Percentiles rank a stretch among this genome's conserved stretches.
These are phyloP conservation scores for Cladosporium sp. DNA, from an alignment of 2,329 filamentous ascomycete genomes.

Conservation along the genomic window DNA sequence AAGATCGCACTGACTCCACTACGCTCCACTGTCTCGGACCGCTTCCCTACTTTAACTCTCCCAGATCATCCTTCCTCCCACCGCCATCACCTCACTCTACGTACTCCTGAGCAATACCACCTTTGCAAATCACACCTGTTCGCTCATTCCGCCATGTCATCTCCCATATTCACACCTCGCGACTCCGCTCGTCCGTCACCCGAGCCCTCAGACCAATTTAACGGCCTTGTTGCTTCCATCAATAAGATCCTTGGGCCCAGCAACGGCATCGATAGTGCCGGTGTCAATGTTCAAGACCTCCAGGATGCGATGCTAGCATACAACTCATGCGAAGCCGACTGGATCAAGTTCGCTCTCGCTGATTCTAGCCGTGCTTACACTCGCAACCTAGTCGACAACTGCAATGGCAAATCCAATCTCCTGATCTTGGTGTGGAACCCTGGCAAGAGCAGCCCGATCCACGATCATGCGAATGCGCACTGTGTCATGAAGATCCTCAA, in stretches of 20 bases:
- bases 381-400: conserved; percentile 82
- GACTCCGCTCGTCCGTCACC: conserved; percentile 10
- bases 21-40: conserved; percentile 5
- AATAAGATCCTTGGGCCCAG: conserved; percentile 72
- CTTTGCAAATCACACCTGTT: neutral
- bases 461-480: conserved; percentile 75
- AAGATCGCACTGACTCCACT: neutral
- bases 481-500: conserved; percentile 87
- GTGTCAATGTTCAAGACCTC: conserved; percentile 71
- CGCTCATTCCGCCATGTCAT: neutral
- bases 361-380: conserved; percentile 72
- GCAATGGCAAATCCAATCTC: conserved; percentile 76
- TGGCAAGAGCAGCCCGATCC: conserved; percentile 76
- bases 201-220: conserved; percentile 45
- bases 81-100: neutral
- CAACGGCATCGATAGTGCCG: conserved; percentile 75
- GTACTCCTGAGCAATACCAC: neutral
- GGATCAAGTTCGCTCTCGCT: conserved; percentile 70
- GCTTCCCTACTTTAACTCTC: conserved; percentile 5
- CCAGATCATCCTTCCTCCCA: neutral
- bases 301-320: conserved; percentile 72
- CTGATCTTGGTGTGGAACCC: conserved; percentile 87
- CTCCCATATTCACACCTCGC: neutral
- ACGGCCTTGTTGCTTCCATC: conserved; percentile 67
- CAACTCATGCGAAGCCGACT: conserved; percentile 63